phyloP scores from a whole-genome alignment of 2,329 filamentous ascomycete genomes.

The Epicoccum sorghinum region DNA sequence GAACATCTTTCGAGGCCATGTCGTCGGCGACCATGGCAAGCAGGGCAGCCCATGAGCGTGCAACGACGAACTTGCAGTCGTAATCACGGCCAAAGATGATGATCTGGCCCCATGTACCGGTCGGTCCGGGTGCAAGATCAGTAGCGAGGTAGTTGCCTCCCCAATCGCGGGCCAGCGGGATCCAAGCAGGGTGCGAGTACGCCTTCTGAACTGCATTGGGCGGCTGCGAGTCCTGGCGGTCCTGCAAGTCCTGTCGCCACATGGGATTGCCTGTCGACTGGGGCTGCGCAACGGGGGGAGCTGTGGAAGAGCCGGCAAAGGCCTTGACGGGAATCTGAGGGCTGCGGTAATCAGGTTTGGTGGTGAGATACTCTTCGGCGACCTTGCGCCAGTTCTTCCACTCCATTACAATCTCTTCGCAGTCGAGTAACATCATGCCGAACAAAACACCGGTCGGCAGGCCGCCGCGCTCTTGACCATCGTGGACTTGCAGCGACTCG shows the following conservation, averaged over 20 bases:
- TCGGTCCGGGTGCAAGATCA: conserved; percentile 87
- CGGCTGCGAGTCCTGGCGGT: conserved; percentile 87
- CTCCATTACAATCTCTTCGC: conserved; percentile 96
- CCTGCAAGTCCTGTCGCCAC: conserved; percentile 85
- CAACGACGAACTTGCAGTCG: conserved; percentile 96
- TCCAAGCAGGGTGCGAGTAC: conserved; percentile 94
- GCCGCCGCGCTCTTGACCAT: conserved; percentile 96
- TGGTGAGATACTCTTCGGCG: conserved; percentile 83
- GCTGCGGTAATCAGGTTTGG: conserved; percentile 60
- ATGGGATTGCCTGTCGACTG: conserved; percentile 64
- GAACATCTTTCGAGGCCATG: conserved; percentile 87
- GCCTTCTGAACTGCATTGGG: conserved; percentile 86
- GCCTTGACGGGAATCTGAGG: conserved; percentile 73
- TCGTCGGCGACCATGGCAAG: conserved; percentile 89
- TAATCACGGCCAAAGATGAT: conserved; percentile 97
- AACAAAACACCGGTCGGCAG: conserved; percentile 92
- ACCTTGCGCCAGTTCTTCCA: conserved; percentile 97
- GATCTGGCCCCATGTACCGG: conserved; percentile 92
- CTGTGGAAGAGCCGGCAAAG: conserved; percentile 72
- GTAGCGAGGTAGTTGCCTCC: conserved; percentile 97
- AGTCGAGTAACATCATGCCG: conserved; percentile 92
- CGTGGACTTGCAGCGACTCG: conserved; percentile 87
- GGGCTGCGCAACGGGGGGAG: conserved; percentile 63
- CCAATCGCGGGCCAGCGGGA: conserved; percentile 95
- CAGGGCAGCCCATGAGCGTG: conserved; percentile 88